Percentiles rank a stretch among this genome's conserved stretches.
phyloP scores from a whole-genome alignment of 2,329 filamentous ascomycete species.

The Decorospora gaudefroyi region DNA sequence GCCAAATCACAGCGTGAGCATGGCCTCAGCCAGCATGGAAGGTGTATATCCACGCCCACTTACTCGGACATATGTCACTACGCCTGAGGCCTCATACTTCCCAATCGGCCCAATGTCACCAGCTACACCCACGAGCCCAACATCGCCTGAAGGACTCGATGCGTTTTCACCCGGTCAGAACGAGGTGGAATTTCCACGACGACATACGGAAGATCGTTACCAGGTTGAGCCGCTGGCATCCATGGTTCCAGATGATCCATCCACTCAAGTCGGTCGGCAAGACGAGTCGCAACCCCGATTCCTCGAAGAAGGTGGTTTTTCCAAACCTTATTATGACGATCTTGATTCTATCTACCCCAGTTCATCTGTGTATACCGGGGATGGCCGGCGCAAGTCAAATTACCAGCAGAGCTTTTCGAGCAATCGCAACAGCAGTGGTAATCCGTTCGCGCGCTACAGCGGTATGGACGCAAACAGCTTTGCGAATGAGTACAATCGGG shows the following conservation, averaged over 20 bases:
- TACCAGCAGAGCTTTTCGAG: constrained; percentile 28
- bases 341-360: constrained; percentile 35
- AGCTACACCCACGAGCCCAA: constrained; percentile 20
- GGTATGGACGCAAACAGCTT: constrained; percentile 18
- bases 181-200: constrained; percentile 11
- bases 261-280: constrained; percentile 26
- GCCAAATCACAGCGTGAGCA: constrained; percentile 9
- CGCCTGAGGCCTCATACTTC: constrained; percentile 25
- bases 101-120: constrained; percentile 27
- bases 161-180: constrained; percentile 13
- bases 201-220: constrained; percentile 4
- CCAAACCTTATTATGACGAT: constrained; percentile 39
- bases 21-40: constrained; percentile 19
- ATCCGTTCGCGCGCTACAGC: constrained; percentile 26
- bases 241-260: constrained; percentile 38
- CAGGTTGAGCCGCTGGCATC: constrained; percentile 29
- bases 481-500: constrained; percentile 20
- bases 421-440: constrained; percentile 29
- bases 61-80: constrained; percentile 22
- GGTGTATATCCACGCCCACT: constrained; percentile 28
- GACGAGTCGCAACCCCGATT: constrained; percentile 12
- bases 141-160: constrained; percentile 8
- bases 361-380: constrained; percentile 41
- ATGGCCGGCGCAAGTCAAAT: constrained; percentile 25
- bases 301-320: constrained; percentile 14